A percentile compares a stretch with the other conserved stretches of the same genome.
Conservation (phyloP, 805 yeast species). For the Cephaloascus fragrans region DNA sequence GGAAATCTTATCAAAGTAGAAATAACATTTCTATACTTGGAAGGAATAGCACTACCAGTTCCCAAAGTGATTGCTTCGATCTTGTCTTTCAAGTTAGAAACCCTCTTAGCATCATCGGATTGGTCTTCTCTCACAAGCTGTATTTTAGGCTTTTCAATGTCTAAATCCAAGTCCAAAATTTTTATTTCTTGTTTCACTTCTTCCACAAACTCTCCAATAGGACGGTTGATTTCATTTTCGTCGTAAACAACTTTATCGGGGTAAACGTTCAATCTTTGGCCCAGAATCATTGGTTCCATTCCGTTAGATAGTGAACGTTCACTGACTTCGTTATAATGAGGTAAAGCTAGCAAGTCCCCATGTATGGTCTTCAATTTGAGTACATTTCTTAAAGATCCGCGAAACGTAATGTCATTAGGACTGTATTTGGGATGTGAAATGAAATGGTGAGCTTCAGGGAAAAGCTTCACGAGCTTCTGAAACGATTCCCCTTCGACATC, state of each 20-base stretch:
- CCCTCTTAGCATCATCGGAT: too few relatives aligned
- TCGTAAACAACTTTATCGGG: conserved; percentile 6
- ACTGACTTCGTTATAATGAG: conserved; percentile 12
- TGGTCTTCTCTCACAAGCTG: too few relatives aligned
- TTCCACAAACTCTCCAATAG: neutral
- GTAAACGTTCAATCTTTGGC: conserved; percentile 12
- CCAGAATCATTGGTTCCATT: conserved; percentile 13
- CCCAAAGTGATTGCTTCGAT: conserved; percentile 75
- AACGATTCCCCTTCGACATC: conserved; percentile 34
- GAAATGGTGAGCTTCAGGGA: conserved; percentile 44
- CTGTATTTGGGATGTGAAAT: conserved; percentile 64
- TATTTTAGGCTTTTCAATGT: neutral
- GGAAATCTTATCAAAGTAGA: conserved; percentile 75
- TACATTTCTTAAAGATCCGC: conserved; percentile 40
- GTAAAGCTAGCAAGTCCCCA: conserved; percentile 32
- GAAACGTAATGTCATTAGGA: conserved; percentile 52
- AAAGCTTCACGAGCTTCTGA: conserved; percentile 38
- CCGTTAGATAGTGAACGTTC: neutral
- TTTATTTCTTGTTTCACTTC: neutral
- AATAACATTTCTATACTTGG: conserved; percentile 75
- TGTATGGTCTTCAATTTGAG: conserved; percentile 50
- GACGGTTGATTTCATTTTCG: neutral
- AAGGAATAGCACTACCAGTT: conserved; percentile 89
- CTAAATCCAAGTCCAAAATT: neutral
- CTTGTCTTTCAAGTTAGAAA: conserved; percentile 28